These are phyloP conservation scores for Anisodus acutangulus DNA, from an alignment of 257 asterid species.

Conservation along the genomic window DNA sequence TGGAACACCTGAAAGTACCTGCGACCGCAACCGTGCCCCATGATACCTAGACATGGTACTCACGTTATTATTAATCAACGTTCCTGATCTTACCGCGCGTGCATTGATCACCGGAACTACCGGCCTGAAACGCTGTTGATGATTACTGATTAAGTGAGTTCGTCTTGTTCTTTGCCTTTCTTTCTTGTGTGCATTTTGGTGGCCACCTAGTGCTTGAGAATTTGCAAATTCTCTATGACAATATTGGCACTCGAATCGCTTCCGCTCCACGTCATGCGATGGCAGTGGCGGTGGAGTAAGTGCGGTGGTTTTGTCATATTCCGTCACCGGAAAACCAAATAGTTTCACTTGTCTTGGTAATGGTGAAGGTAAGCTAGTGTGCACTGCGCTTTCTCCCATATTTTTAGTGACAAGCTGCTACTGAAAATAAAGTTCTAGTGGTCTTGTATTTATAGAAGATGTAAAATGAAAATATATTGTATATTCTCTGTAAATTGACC, in stretches of 20 bases:
- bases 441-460: not conserved
- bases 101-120: slow-evolving; percentile 45
- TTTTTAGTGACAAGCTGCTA: not conserved
- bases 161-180: slow-evolving; percentile 67
- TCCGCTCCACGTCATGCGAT: slow-evolving; percentile 35
- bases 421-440: not conserved
- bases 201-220: slow-evolving; percentile 86
- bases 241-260: slow-evolving; percentile 67
- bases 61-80: slow-evolving; percentile 11
- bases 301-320: not conserved
- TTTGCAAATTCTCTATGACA: slow-evolving; percentile 61
- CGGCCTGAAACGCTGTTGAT: slow-evolving; percentile 46
- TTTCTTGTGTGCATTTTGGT: slow-evolving; percentile 89
- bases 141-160: slow-evolving; percentile 43
- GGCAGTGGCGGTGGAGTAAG: not conserved
- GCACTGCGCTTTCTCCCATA: slow-evolving; percentile 60
- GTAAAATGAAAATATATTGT: not conserved
- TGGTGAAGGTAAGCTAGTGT: slow-evolving; percentile 35
- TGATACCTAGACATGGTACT: slow-evolving; percentile 22
- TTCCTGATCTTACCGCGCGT: slow-evolving; percentile 48
- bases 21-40: slow-evolving; percentile 46
- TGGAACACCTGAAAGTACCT: slow-evolving; percentile 67
- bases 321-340: slow-evolving; percentile 57
- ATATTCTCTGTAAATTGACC: not conserved
- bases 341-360: slow-evolving; percentile 48